Percentiles rank a stretch among this genome's conserved stretches.
Conservation (phyloP, 768 basidiomycete genomes). For the Coprinopsis cinerea region DNA sequence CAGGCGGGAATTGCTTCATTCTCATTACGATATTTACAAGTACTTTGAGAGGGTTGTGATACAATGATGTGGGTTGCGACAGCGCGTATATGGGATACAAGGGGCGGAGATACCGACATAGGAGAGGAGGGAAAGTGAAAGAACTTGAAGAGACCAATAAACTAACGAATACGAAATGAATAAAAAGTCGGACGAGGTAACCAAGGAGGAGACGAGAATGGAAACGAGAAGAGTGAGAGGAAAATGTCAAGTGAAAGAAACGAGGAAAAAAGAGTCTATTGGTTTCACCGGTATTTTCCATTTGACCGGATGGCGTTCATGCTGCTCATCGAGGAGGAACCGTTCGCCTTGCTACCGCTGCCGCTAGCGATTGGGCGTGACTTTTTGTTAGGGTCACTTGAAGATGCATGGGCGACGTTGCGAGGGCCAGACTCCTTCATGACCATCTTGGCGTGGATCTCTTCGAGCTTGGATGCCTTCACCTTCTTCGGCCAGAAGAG, state of each 20-base stretch:
- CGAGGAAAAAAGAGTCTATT: constrained; percentile 14
- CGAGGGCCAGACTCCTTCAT: constrained; percentile 76
- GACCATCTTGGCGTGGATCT: constrained; percentile 95
- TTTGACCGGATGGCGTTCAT: constrained; percentile 45
- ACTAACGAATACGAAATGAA: constrained; percentile 2
- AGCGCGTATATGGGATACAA: background rate
- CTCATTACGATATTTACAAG: background rate
- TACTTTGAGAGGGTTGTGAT: background rate
- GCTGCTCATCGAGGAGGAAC: constrained; percentile 29
- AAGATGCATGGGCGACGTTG: constrained; percentile 27
- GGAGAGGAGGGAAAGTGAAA: background rate
- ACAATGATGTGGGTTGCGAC: background rate
- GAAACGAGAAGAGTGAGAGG: constrained; percentile 7
- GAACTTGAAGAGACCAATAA: background rate
- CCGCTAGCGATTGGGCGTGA: constrained; percentile 48
- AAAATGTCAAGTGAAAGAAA: constrained; percentile 17
- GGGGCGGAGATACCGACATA: no score
- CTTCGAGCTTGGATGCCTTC: constrained; percentile 86
- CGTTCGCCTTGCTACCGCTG: constrained; percentile 46
- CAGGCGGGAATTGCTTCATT: no score
- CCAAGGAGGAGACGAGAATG: constrained; percentile 14
- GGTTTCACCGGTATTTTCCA: constrained; percentile 55
- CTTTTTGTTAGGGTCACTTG: constrained; percentile 51
- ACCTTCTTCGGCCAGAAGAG: constrained; percentile 98
- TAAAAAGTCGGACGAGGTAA: constrained; percentile 3